Evolutionary conservation across 2,329 filamentous ascomycete genomes (phyloP).

Genomic region (Botryosphaeria dothidea): DNA sequence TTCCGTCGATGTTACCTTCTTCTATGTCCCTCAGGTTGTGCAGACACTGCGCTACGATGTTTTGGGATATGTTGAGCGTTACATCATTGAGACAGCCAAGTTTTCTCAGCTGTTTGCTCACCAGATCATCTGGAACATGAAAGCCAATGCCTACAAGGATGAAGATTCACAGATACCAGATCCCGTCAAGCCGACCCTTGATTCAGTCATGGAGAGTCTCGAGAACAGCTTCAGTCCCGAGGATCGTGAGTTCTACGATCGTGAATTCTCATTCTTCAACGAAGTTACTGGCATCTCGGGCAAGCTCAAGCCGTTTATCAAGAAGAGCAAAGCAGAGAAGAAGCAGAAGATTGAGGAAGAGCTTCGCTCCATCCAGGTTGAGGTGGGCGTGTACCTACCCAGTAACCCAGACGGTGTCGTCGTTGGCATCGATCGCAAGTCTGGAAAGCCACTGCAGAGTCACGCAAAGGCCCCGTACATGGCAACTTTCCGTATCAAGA

Average conservation of each 20-base stretch:
- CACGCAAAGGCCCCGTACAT: slow-evolving; percentile 99
- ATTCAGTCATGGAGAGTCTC: slow-evolving; percentile 84
- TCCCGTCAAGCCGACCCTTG: slow-evolving; percentile 87
- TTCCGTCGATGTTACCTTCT: slow-evolving; percentile 95
- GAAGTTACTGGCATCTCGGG: slow-evolving; percentile 95
- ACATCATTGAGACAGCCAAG: slow-evolving; percentile 94
- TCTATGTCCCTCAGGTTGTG: slow-evolving; percentile 97
- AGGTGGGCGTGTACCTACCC: slow-evolving; percentile 94
- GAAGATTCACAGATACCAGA: slow-evolving; percentile 90
- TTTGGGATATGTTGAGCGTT: slow-evolving; percentile 91
- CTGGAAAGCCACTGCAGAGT: slow-evolving; percentile 93
- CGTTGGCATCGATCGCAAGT: slow-evolving; percentile 96
- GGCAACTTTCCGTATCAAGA: slow-evolving; percentile 97
- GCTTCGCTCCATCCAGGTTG: slow-evolving; percentile 92
- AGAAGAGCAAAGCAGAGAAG: slow-evolving; percentile 90
- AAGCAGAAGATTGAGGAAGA: slow-evolving; percentile 99
- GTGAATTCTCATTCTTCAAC: slow-evolving; percentile 97
- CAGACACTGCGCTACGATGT: slow-evolving; percentile 91
- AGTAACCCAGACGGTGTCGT: slow-evolving; percentile 97
- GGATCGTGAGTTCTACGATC: slow-evolving; percentile 85
- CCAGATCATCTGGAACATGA: slow-evolving; percentile 99
- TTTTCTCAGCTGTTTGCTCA: slow-evolving; percentile 98
- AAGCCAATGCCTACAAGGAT: slow-evolving; percentile 97
- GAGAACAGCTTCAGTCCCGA: slow-evolving; percentile 75
- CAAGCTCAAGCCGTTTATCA: slow-evolving; percentile 91